phyloP scores from a whole-genome alignment of 2,329 filamentous ascomycete genomes.

The Trichoderma breve region DNA sequence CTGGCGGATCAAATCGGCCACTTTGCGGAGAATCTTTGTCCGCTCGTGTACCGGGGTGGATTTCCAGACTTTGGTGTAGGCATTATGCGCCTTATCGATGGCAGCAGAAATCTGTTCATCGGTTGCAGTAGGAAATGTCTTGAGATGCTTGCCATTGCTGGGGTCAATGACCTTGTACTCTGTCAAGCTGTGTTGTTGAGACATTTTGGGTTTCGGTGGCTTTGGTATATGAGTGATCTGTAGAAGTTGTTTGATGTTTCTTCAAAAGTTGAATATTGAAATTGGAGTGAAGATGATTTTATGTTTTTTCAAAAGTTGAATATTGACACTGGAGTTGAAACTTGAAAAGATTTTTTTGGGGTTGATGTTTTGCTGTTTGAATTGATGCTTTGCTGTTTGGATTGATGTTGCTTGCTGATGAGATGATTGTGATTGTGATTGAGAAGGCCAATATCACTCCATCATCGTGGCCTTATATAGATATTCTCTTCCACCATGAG shows the following conservation, averaged over 20 bases:
- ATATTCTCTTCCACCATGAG: background rate
- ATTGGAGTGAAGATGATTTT: background rate
- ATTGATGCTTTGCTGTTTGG: background rate
- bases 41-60: background rate
- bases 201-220: background rate
- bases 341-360: background rate
- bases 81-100: conserved; percentile 1
- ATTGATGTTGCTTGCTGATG: background rate
- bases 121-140: background rate
- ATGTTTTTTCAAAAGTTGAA: background rate
- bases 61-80: conserved; percentile 6
- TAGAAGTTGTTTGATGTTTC: background rate
- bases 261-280: background rate
- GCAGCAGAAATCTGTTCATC: background rate
- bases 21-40: background rate
- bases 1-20: background rate
- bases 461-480: background rate
- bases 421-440: background rate
- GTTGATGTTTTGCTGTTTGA: background rate
- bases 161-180: conserved; percentile 4
- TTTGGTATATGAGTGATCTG: background rate
- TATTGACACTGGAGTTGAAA: background rate
- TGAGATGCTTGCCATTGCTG: background rate
- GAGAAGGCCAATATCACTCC: background rate
- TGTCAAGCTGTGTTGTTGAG: background rate